Evolutionary conservation across 31 red algal genomes (phyloP).

Genomic region (Odonthalia washingtoniensis): DNA sequence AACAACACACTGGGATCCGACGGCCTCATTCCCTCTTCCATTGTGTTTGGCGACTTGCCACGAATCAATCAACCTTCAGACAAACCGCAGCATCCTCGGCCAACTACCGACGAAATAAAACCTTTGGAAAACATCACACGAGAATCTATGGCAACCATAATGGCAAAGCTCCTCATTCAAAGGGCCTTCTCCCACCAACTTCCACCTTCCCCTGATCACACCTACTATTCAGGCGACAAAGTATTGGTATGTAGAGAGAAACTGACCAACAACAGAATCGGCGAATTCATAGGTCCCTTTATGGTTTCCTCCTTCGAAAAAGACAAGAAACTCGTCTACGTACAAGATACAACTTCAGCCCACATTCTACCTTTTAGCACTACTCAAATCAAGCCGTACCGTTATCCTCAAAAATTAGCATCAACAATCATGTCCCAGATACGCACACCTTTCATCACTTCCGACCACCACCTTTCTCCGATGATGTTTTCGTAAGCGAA

Average conservation of each 20-base stretch:
- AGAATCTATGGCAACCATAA: not conserved
- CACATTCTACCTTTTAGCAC: not conserved
- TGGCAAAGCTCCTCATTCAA: not conserved
- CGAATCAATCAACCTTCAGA: not conserved
- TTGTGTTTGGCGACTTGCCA: conserved; percentile 27
- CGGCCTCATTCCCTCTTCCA: not conserved
- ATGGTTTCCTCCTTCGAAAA: not conserved
- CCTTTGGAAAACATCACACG: not conserved
- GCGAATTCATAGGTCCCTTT: conserved; percentile 58
- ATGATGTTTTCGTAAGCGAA: not conserved
- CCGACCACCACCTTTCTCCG: too few relatives aligned
- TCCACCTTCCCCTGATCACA: not conserved
- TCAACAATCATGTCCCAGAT: too few relatives aligned
- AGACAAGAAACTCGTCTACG: conserved; percentile 38
- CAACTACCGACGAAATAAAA: not conserved
- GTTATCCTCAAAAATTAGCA: too few relatives aligned
- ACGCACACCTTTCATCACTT: too few relatives aligned
- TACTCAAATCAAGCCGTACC: too few relatives aligned
- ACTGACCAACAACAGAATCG: conserved; percentile 42
- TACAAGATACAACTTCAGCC: conserved; percentile 19
- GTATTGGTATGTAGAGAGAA: too few relatives aligned
- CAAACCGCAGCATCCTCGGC: not conserved
- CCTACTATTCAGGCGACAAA: conserved; percentile 22
- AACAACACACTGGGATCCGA: conserved; percentile 19
- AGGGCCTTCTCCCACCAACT: not conserved